Evolutionary conservation across 495 filamentous ascomycete species (phyloP), one percentile per base, ranked within the genome.

Genomic region (Trichoderma reesei): DNA sequence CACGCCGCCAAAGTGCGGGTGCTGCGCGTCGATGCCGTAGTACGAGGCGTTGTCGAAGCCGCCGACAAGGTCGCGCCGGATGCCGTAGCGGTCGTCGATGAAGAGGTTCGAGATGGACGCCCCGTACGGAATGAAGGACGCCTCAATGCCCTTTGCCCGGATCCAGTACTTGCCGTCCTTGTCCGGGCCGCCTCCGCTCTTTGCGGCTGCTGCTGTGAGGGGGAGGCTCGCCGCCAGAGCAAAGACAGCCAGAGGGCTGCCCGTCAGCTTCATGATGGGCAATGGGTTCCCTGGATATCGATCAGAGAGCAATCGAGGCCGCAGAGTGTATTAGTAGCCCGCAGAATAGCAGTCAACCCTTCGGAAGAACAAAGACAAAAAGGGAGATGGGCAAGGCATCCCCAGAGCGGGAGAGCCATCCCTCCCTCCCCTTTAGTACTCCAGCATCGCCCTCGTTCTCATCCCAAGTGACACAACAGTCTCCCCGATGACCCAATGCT

Each of bases 41-140:
- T 88, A 79, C 42, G 73, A 84, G 31, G 88, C 87, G 68, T 92
- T 88, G 71, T 94, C 90, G 67, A 88, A 94, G 46, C 91, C 91
- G 31, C 86, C 83, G 16, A 92, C 82, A 36, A 94, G 78, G 73
- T 94, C 91, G 65, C 81, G 74, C 51, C 74, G 69, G 6, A 82
- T 70, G 62, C 89, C 90, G 65, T 86, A 71, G 61, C 84, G 83
- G 74, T 93, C 90, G 41, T 86, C 83, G 70, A 96, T 82, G 67
- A 87, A 79, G 37, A 95, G 76, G 60, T 90, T 88, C 41, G 87
- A 84, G 62, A 95, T 80, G 62, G 85, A 85, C 16, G 90, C 91
- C 34, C 90, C 91, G 66, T 94, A 92, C 1, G 89, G 80, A 60
- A 93, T 88, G 73, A 94, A 86, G 44, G 79, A 81, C 13, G 86